These are phyloP conservation scores for Luvunga scandens DNA, from an alignment of 345 rosid genomes.

Conservation along the genomic window DNA sequence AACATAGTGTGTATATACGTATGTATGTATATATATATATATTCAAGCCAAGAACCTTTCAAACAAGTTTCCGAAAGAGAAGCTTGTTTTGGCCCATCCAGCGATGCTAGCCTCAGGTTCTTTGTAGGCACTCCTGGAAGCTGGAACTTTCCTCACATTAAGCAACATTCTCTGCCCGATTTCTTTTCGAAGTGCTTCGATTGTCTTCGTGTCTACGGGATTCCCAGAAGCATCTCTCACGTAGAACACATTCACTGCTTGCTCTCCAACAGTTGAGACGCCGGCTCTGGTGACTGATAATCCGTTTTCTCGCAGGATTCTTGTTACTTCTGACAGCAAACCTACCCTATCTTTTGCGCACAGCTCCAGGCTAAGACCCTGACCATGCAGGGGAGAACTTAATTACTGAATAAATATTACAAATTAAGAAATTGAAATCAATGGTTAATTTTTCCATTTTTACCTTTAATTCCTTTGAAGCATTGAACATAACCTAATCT, in stretches of 20 bases:
- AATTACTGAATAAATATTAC: too few relatives aligned
- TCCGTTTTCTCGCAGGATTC: slow-evolving; percentile 84
- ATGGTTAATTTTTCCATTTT: background rate
- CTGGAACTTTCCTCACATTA: slow-evolving; percentile 62
- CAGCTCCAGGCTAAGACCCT: slow-evolving; percentile 87
- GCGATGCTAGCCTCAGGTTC: slow-evolving; percentile 34
- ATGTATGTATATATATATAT: background rate
- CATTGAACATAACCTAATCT: background rate
- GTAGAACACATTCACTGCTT: slow-evolving; percentile 82
- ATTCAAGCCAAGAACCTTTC: slow-evolving; percentile 75
- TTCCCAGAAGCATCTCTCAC: slow-evolving; percentile 87
- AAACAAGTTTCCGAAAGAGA: slow-evolving; percentile 83
- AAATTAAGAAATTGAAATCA: background rate
- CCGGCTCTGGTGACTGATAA: slow-evolving; percentile 80
- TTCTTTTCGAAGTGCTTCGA: slow-evolving; percentile 76
- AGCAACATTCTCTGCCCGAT: slow-evolving; percentile 85
- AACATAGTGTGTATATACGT: background rate
- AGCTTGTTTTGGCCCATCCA: slow-evolving; percentile 79
- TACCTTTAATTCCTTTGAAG: background rate
- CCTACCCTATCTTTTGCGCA: slow-evolving; percentile 89
- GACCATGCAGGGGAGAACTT: background rate
- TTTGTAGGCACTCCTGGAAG: slow-evolving; percentile 30
- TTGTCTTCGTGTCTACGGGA: slow-evolving; percentile 71
- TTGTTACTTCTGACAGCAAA: slow-evolving; percentile 77
- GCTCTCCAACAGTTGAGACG: slow-evolving; percentile 79